phyloP scores from a whole-genome alignment of 306 rosid species.

The Inga laurina region DNA sequence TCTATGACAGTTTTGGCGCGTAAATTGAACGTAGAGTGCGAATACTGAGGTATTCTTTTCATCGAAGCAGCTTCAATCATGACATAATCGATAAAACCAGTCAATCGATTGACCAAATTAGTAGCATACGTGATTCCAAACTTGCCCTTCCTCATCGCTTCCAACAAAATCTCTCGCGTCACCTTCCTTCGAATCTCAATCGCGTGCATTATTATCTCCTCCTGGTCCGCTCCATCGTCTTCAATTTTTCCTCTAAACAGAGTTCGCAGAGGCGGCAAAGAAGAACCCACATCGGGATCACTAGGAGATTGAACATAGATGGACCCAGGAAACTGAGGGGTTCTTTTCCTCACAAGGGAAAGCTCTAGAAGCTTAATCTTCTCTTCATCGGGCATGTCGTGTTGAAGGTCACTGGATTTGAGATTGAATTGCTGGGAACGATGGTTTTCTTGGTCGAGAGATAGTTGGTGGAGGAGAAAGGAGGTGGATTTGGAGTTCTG shows the following conservation, averaged over 20 bases:
- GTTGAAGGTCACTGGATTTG: conserved; percentile 34
- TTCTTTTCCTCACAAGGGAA: conserved; percentile 73
- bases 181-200: conserved; percentile 85
- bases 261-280: conserved; percentile 56
- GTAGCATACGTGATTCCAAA: conserved; percentile 77
- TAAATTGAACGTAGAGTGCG: conserved; percentile 62
- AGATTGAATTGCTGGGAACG: not conserved
- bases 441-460: conserved; percentile 7
- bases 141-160: conserved; percentile 73
- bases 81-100: conserved; percentile 65
- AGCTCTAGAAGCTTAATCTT: conserved; percentile 66
- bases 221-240: conserved; percentile 25
- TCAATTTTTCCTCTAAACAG: conserved; percentile 36
- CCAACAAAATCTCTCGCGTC: conserved; percentile 72
- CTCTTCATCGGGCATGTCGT: conserved; percentile 47
- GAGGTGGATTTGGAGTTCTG: conserved; percentile 85
- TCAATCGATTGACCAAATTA: conserved; percentile 54
- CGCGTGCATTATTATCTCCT: conserved; percentile 73
- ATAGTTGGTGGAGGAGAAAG: conserved; percentile 44
- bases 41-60: conserved; percentile 69
- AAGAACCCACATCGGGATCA: conserved; percentile 72
- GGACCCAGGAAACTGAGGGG: conserved; percentile 95
- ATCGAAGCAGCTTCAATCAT: conserved; percentile 86
- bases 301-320: conserved; percentile 76
- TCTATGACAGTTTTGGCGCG: conserved; percentile 80